phyloP scores from a whole-genome alignment of 805 yeast genomes.

The Wickerhamomyces ciferrii region DNA sequence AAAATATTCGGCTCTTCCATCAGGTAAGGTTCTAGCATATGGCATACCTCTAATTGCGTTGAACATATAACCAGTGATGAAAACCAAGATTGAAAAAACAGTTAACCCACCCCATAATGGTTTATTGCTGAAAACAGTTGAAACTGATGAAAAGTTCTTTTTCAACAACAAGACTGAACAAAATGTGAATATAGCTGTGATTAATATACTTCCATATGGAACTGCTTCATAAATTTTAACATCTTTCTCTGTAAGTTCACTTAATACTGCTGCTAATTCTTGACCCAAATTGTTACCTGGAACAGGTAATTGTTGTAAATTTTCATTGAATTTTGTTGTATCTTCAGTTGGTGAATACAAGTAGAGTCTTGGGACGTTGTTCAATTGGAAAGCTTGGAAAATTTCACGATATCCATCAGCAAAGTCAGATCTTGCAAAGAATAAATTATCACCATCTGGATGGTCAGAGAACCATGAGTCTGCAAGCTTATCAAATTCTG shows the following conservation, averaged over 20 bases:
- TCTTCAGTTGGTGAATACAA: slow-evolving; percentile 49
- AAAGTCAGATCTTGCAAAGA: slow-evolving; percentile 75
- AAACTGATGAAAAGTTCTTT: slow-evolving; percentile 29
- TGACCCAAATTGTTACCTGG: slow-evolving; percentile 29
- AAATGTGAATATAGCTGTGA: slow-evolving; percentile 29
- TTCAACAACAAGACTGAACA: slow-evolving; percentile 26
- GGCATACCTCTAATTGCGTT: slow-evolving; percentile 68
- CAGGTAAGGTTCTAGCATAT: slow-evolving; percentile 42
- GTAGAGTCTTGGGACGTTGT: slow-evolving; percentile 75
- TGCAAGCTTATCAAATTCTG: slow-evolving; percentile 58
- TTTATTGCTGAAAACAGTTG: slow-evolving; percentile 40
- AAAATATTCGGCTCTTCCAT: slow-evolving; percentile 38
- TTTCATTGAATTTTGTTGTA: slow-evolving; percentile 31
- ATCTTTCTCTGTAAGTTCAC: slow-evolving; percentile 13
- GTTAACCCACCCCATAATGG: slow-evolving; percentile 70
- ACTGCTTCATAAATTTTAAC: slow-evolving; percentile 28
- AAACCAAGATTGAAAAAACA: slow-evolving; percentile 59
- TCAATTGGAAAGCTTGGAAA: slow-evolving; percentile 39
- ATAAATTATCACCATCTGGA: slow-evolving; percentile 51
- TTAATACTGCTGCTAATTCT: slow-evolving; percentile 23
- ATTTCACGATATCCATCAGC: slow-evolving; percentile 45
- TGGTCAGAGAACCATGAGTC: slow-evolving; percentile 56
- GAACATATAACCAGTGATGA: slow-evolving; percentile 91
- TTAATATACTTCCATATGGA: slow-evolving; percentile 30
- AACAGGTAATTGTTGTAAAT: slow-evolving; percentile 23